Base-by-base conservation (phyloP, 2,329 filamentous ascomycete species). In the Calonectria fujianensis region DNA sequence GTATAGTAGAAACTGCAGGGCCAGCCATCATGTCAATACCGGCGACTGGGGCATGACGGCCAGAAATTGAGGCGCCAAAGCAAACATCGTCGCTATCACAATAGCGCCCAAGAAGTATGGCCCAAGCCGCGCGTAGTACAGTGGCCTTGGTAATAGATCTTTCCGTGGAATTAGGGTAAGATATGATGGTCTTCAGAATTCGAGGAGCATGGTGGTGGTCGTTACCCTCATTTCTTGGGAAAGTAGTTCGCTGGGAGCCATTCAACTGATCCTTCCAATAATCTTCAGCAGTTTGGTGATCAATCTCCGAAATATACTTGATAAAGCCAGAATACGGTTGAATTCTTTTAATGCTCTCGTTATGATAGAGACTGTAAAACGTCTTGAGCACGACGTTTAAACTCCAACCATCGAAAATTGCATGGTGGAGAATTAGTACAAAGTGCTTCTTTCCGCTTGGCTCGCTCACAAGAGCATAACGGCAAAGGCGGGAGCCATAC, bases 31-130 rank as follows among this genome's bases (percentile, higher is more conserved):
- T n/a, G 2, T 83, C 76, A n/a, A 80, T 76, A 5, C 70, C 77
- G 2, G 66, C 16, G 1, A 83, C 61, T 3, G 78, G 69, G 1
- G 77, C 77, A 11, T 74, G 78, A 52, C 87, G 83, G 2, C 87
- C 87, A 2, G 86, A 85, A 2, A 87, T 77, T 0, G 85, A 87
- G 66, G 84, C 83, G 1, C 87, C 87, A 72, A 88, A 88, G 11
- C 86, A 79, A 9, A 88, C 83, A 68, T 88, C 86, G 2, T 83
- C 41, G 1, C 73, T 75, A 5, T 70, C 88, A 3, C 39, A 65
- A 24, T 65, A 31, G 91, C 14, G 84, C 83, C 31, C 86, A 83
- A 5, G 91, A 1, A 93, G 79, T 67, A 89, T 87, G 9, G 87
- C 86, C 79, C 89, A 87, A 0, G 91, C 90, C 37, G 88, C 87